Evolutionary conservation across 805 yeast genomes (phyloP).

Genomic region (Candida alai): DNA sequence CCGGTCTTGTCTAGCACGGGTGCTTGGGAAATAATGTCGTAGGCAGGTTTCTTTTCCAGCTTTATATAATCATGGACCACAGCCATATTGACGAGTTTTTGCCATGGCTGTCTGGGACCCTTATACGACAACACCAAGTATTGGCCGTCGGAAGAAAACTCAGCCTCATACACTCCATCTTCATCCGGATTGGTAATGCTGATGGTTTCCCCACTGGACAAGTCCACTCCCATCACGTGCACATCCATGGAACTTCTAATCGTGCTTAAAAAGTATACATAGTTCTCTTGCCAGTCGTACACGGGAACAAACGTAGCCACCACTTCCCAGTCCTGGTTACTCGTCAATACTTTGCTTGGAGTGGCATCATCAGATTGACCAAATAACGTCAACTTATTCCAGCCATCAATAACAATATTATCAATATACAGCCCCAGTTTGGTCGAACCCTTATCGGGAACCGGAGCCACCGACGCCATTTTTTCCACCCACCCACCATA

Average conservation of each 20-base stretch:
- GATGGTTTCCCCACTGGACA: constrained; percentile 26
- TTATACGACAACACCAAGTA: constrained; percentile 59
- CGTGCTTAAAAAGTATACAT: constrained; percentile 63
- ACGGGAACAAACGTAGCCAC: constrained; percentile 57
- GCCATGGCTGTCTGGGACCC: constrained; percentile 82
- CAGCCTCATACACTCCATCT: constrained; percentile 62
- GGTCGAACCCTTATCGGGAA: constrained; percentile 20
- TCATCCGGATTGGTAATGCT: constrained; percentile 46
- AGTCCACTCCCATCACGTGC: constrained; percentile 65
- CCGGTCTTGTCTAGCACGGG: too few species aligned
- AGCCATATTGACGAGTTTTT: constrained; percentile 52
- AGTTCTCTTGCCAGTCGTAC: constrained; percentile 40
- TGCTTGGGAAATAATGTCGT: constrained; percentile 15
- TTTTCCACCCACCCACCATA: constrained; percentile 65
- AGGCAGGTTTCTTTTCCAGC: constrained; percentile 14
- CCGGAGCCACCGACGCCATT: constrained; percentile 16
- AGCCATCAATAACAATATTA: constrained; percentile 51
- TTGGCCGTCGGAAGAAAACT: constrained; percentile 73
- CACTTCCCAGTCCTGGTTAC: constrained; percentile 77
- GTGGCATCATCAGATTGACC: constrained; percentile 48
- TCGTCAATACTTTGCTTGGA: constrained; percentile 48
- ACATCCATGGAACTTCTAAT: constrained; percentile 75
- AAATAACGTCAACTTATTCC: constrained; percentile 75
- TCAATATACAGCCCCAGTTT: constrained; percentile 80
- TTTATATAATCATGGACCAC: constrained; percentile 18